phyloP scores from a whole-genome alignment of 2,329 filamentous ascomycete species.

The Tolypocladium guangdongense region DNA sequence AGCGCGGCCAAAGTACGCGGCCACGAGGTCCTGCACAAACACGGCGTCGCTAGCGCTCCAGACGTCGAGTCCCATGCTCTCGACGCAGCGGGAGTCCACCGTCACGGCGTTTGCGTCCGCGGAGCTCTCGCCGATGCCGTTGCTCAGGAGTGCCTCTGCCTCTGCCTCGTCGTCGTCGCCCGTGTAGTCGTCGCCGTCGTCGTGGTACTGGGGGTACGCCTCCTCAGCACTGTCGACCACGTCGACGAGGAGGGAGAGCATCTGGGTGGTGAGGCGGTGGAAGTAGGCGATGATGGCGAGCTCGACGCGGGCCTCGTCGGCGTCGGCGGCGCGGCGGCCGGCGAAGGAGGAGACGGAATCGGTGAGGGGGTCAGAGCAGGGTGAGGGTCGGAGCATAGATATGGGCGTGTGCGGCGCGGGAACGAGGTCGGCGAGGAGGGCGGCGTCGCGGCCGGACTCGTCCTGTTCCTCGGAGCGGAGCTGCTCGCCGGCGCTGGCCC shows the following conservation, averaged over 20 bases:
- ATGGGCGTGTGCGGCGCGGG: conserved; percentile 20
- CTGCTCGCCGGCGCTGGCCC: conserved; percentile 73
- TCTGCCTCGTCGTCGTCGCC: conserved; percentile 13
- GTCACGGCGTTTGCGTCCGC: conserved; percentile 32
- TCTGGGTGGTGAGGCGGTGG: conserved; percentile 59
- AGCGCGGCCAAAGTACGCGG: conserved; percentile 53
- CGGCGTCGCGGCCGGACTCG: conserved; percentile 41
- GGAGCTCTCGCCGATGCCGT: conserved; percentile 12
- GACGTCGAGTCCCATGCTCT: conserved; percentile 63
- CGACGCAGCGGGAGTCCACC: conserved; percentile 53
- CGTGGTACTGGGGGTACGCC: conserved; percentile 21
- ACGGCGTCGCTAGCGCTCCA: conserved; percentile 63
- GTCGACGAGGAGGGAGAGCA: conserved; percentile 51
- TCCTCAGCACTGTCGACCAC: conserved; percentile 42
- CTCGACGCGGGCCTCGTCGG: conserved; percentile 43
- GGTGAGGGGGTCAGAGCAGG: conserved; percentile 21
- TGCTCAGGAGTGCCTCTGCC: conserved; percentile 12
- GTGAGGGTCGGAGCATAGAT: conserved; percentile 18
- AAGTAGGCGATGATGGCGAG: conserved; percentile 73
- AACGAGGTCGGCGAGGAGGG: conserved; percentile 42
- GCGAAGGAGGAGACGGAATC: conserved; percentile 36
- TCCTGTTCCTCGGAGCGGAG: conserved; percentile 49
- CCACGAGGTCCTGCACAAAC: conserved; percentile 54
- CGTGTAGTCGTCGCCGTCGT: conserved; percentile 20
- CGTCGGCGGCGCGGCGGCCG: conserved; percentile 21